Percentiles rank a stretch among this genome's conserved stretches.
Conservation (phyloP, 495 filamentous ascomycete genomes). For the Lasiosphaeria ovina region DNA sequence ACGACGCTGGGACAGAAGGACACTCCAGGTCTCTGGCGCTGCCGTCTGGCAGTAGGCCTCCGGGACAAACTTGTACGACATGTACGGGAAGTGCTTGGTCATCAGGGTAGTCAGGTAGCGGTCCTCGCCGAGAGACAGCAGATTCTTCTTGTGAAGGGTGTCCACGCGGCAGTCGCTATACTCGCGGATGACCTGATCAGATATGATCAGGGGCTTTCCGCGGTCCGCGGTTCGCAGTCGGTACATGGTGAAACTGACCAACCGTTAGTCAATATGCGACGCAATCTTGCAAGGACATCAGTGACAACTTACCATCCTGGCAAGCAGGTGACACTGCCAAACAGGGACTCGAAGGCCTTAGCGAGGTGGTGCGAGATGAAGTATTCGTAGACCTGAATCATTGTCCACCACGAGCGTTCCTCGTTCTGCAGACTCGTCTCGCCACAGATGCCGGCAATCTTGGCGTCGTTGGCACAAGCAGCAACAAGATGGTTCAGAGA, state of each 20-base stretch:
- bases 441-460: constrained; percentile 95
- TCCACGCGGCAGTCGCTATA: constrained; percentile 87
- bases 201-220: constrained; percentile 88
- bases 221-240: constrained; percentile 89
- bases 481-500: constrained; percentile 90
- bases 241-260: constrained; percentile 93
- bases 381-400: constrained; percentile 99
- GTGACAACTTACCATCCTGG: constrained; percentile 82
- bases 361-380: constrained; percentile 93
- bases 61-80: constrained; percentile 94
- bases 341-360: constrained; percentile 94
- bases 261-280: constrained; percentile 29
- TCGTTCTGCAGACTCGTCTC: constrained; percentile 97
- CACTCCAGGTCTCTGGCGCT: constrained; percentile 88
- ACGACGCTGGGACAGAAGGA: constrained; percentile 90
- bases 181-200: constrained; percentile 78
- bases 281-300: not conserved
- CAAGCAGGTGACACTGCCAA: constrained; percentile 94
- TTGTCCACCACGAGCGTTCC: constrained; percentile 93
- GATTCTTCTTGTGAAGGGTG: constrained; percentile 97
- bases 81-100: constrained; percentile 93
- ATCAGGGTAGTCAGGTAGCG: constrained; percentile 95
- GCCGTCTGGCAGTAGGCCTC: constrained; percentile 91
- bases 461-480: constrained; percentile 88
- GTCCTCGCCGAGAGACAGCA: constrained; percentile 93